Conservation (phyloP, 257 asterid genomes). For the Eucommia ulmoides region DNA sequence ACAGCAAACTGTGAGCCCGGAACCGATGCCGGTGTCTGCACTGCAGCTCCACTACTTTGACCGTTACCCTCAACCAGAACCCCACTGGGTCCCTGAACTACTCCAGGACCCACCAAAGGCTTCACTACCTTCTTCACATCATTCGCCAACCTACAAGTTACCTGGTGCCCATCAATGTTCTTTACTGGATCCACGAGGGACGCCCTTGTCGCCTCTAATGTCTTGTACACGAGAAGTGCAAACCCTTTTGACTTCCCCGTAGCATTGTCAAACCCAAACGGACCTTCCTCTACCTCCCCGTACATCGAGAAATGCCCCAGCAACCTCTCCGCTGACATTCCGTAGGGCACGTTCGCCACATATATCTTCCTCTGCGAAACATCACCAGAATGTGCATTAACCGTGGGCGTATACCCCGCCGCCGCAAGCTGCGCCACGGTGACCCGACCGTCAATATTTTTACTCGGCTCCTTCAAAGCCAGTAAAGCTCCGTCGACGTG, state of each 20-base stretch:
- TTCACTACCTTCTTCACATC: constrained; percentile 68
- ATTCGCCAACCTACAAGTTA: constrained; percentile 64
- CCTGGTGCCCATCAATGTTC: constrained; percentile 65
- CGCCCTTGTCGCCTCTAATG: constrained; percentile 57
- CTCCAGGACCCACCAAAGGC: constrained; percentile 28
- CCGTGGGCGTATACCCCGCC: constrained; percentile 44
- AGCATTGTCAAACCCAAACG: constrained; percentile 73
- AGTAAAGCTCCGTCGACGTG: constrained; percentile 65
- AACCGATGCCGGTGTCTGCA: constrained; percentile 16
- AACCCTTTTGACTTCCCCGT: constrained; percentile 84
- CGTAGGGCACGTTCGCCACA: constrained; percentile 69
- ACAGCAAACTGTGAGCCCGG: constrained; percentile 41
- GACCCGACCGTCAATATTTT: constrained; percentile 72
- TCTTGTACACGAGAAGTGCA: constrained; percentile 71
- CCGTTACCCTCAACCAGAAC: constrained; percentile 23
- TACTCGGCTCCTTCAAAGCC: constrained; percentile 78
- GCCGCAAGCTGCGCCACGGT: constrained; percentile 79
- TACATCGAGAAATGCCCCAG: constrained; percentile 61
- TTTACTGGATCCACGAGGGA: constrained; percentile 56
- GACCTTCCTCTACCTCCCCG: constrained; percentile 92
- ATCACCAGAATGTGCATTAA: constrained; percentile 39
- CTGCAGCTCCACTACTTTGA: constrained; percentile 26
- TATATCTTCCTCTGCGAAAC: constrained; percentile 67
- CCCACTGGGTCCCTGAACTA: constrained; percentile 19
- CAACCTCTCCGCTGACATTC: constrained; percentile 61